These are phyloP conservation scores for Sporothrix luriei DNA, from an alignment of 2,329 filamentous ascomycete species.

Conservation along the genomic window DNA sequence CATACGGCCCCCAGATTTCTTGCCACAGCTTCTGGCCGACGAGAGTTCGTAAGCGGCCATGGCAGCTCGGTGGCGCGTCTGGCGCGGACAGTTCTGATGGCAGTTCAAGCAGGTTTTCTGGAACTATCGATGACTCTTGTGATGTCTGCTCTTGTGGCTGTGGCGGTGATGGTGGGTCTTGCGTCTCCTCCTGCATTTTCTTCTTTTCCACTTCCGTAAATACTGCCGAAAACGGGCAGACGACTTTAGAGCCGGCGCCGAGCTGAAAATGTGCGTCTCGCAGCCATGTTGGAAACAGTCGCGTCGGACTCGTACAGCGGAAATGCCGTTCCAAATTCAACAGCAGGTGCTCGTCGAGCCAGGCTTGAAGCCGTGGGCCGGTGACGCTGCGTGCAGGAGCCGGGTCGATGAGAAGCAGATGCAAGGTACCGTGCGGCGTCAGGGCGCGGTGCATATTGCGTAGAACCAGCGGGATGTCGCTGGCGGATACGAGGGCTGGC, in stretches of 20 bases:
- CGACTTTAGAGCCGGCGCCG: constrained; percentile 52
- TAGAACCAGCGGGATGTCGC: constrained; percentile 60
- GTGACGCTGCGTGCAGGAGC: constrained; percentile 58
- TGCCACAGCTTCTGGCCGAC: constrained; percentile 62
- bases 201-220: constrained; percentile 31
- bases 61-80: constrained; percentile 35
- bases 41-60: constrained; percentile 51
- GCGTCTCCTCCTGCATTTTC: not conserved
- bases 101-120: not conserved
- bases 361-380: constrained; percentile 60
- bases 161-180: not conserved
- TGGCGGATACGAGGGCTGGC: constrained; percentile 58
- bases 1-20: constrained; percentile 60
- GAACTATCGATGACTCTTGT: not conserved
- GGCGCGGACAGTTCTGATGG: constrained; percentile 22
- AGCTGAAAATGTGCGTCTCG: constrained; percentile 56
- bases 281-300: constrained; percentile 62
- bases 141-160: not conserved
- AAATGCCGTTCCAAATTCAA: constrained; percentile 61
- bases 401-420: constrained; percentile 65
- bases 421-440: constrained; percentile 56
- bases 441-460: constrained; percentile 60
- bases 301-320: constrained; percentile 61
- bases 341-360: constrained; percentile 64
- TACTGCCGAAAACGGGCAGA: constrained; percentile 54